A percentile compares a stretch with the other conserved stretches of the same genome.
Conservation (phyloP, 768 basidiomycete genomes). For the Boletus insuetus region DNA sequence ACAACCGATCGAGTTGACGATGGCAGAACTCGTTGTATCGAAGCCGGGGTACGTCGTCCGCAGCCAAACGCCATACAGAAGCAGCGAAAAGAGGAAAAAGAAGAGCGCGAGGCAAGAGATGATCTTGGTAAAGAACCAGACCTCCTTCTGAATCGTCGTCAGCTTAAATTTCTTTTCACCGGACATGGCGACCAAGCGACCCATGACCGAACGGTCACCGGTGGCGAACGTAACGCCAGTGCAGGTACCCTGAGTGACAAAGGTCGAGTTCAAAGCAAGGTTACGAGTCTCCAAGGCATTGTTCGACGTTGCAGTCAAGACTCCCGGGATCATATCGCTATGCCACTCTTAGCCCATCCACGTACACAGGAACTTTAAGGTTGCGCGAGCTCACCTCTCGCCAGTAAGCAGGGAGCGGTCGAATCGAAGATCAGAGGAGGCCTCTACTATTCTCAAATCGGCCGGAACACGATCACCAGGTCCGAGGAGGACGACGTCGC, state of each 20-base stretch:
- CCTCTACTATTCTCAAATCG: constrained; percentile 51
- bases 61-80: constrained; percentile 42
- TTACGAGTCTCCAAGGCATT: constrained; percentile 48
- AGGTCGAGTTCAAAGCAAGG: constrained; percentile 46
- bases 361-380: neutral
- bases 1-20: constrained; percentile 38
- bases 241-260: constrained; percentile 40
- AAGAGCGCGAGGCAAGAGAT: constrained; percentile 40
- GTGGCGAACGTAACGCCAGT: constrained; percentile 40
- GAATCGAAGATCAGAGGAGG: constrained; percentile 47
- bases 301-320: constrained; percentile 42
- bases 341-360: constrained; percentile 3
- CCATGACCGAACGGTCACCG: constrained; percentile 45
- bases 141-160: constrained; percentile 46
- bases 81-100: constrained; percentile 40
- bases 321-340: constrained; percentile 43
- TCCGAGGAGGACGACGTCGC: constrained; percentile 48
- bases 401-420: constrained; percentile 52
- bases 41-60: constrained; percentile 30
- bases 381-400: constrained; percentile 32
- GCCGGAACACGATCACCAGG: constrained; percentile 59
- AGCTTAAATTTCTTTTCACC: constrained; percentile 43
- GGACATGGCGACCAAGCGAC: constrained; percentile 53
- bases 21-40: constrained; percentile 32
- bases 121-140: constrained; percentile 51